A percentile compares a stretch with the other conserved stretches of the same genome.
These are phyloP conservation scores for Lanmaoa pseudosensibilis DNA, from an alignment of 768 basidiomycete species.

Conservation along the genomic window DNA sequence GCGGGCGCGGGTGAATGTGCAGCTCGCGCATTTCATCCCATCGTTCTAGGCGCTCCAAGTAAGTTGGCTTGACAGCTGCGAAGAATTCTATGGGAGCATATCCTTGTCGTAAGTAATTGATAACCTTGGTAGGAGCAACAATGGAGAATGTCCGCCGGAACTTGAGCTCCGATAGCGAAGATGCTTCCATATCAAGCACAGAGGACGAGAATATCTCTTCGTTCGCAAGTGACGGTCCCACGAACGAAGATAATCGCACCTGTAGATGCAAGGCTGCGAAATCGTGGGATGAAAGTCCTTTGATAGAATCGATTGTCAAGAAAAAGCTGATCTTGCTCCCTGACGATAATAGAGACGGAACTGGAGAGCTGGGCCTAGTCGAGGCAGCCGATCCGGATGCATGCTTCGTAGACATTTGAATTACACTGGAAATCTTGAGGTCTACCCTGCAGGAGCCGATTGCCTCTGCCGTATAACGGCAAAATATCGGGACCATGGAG, in stretches of 20 bases:
- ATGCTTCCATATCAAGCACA: slow-evolving; percentile 68
- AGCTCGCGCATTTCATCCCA: slow-evolving; percentile 95
- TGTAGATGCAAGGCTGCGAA: slow-evolving; percentile 86
- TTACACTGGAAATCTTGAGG: slow-evolving; percentile 75
- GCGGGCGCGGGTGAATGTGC: slow-evolving; percentile 43
- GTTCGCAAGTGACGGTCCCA: slow-evolving; percentile 63
- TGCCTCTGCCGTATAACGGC: slow-evolving; percentile 91
- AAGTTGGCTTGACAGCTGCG: slow-evolving; percentile 75
- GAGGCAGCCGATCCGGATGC: slow-evolving; percentile 60
- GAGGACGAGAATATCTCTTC: slow-evolving; percentile 85
- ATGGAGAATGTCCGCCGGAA: slow-evolving; percentile 84
- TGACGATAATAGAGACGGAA: slow-evolving; percentile 60
- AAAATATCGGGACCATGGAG: slow-evolving; percentile 85
- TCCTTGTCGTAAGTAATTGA: slow-evolving; percentile 68
- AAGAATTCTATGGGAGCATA: slow-evolving; percentile 92
- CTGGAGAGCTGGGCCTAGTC: slow-evolving; percentile 75
- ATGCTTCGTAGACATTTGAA: slow-evolving; percentile 56
- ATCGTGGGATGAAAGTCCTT: slow-evolving; percentile 87
- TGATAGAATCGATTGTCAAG: slow-evolving; percentile 81
- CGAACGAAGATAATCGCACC: slow-evolving; percentile 82
- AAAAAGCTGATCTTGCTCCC: slow-evolving; percentile 86
- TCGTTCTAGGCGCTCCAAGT: slow-evolving; percentile 83
- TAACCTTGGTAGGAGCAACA: slow-evolving; percentile 68
- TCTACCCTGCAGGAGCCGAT: slow-evolving; percentile 92
- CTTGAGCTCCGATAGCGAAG: slow-evolving; percentile 74